Conservation (phyloP, 768 basidiomycete species). For the Phlegmacium glaucopus region DNA sequence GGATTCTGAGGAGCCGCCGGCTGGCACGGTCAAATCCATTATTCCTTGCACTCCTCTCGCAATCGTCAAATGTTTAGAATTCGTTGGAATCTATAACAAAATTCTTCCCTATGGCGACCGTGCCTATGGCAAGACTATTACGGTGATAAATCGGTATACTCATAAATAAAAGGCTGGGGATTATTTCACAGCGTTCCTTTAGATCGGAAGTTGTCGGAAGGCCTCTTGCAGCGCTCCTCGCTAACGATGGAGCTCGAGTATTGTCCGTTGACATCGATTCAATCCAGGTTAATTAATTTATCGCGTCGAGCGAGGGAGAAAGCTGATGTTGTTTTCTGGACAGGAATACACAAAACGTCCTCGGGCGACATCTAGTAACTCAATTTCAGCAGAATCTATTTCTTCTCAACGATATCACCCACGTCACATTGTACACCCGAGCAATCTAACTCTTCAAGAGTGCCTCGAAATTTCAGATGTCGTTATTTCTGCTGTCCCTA, state of each 20-base stretch:
- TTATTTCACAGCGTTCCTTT: neutral
- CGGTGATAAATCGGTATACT: constrained; percentile 86
- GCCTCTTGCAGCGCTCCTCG: constrained; percentile 90
- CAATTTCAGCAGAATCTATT: constrained; percentile 19
- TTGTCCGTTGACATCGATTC: constrained; percentile 95
- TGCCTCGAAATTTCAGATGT: constrained; percentile 87
- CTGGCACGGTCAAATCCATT: constrained; percentile 92
- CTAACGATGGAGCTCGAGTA: constrained; percentile 96
- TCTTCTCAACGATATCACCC: constrained; percentile 67
- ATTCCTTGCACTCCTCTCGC: constrained; percentile 97
- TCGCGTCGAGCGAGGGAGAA: neutral
- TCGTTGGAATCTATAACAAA: constrained; percentile 88
- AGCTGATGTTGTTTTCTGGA: neutral
- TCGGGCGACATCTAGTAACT: constrained; percentile 29
- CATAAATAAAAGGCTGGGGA: neutral
- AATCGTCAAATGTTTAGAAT: constrained; percentile 92
- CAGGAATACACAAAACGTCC: constrained; percentile 94
- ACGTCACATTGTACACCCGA: constrained; percentile 76
- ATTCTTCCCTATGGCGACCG: constrained; percentile 92
- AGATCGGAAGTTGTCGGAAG: constrained; percentile 97
- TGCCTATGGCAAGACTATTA: constrained; percentile 89
- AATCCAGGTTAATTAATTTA: constrained; percentile 55
- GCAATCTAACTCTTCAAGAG: constrained; percentile 65
- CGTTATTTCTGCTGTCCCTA: constrained; percentile 92
- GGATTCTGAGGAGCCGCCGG: constrained; percentile 63